Evolutionary conservation across 352 stramenopile species (phyloP), one percentile per base, ranked within the genome.

Genomic region (Elongisporangium prolatum): DNA sequence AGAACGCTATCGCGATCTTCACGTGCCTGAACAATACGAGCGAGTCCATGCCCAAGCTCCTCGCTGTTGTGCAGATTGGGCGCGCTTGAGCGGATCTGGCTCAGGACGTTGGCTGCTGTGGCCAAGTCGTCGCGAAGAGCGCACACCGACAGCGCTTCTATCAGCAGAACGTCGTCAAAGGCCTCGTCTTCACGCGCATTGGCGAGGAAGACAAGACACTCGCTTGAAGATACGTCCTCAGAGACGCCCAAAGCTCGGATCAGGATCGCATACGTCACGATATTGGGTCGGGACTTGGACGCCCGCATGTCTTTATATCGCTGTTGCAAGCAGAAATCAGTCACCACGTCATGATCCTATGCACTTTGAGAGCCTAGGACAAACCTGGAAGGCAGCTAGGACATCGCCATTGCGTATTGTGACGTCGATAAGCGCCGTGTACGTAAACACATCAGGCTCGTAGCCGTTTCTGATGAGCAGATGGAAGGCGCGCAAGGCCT

Each of bases 351-450:
- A 28, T 14, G 5, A 40, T 0, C n/a, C n/a, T n/a, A n/a, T n/a
- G n/a, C n/a, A n/a, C n/a, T n/a, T n/a, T 5, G 51, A 54, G 3
- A 49, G 51, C 22, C 7, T 22, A 47, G 4, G 10, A 20, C 20
- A 28, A 61, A 89, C 80, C 59, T 69, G 25, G 59, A 86, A 81
- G 49, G 80, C 80, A 47, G 62, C 65, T 11, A 28, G 51, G 16
- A 90, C 52, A 40, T 88, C 72, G 21, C 74, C 67, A 28, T 60
- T 77, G 18, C 82, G 69, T 11, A 77, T 80, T 9, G 78, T 76
- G 20, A 89, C 75, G 58, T 92, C 82, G 54, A 91, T 89, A n/a
- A 91, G 68, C 56, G 82, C 82, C 49, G 82, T 92, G 66, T 89
- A 89, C 37, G 82, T 86, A 65, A 92, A 92, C 62, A 92, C 79